These are phyloP conservation scores for Psilocybe cyanescens DNA, from an alignment of 768 basidiomycete genomes.

Conservation along the genomic window DNA sequence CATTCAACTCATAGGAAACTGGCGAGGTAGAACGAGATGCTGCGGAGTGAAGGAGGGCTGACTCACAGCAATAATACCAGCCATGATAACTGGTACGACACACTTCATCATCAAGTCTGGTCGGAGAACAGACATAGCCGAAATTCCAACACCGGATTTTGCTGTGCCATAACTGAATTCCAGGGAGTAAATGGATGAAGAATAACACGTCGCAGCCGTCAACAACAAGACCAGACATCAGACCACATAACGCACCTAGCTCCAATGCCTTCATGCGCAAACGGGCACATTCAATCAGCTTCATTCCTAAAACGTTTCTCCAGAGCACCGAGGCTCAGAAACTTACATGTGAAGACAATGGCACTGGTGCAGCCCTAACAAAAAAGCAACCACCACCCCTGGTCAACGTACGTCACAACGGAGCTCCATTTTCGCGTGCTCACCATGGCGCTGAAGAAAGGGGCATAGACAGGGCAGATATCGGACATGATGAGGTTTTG, in stretches of 20 bases:
- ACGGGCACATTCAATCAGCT: slow-evolving; percentile 4
- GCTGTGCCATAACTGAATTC: slow-evolving; percentile 90
- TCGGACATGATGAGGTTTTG: slow-evolving; percentile 41
- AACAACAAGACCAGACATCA: slow-evolving; percentile 10
- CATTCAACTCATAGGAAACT: slow-evolving; percentile 1
- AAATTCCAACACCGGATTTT: slow-evolving; percentile 97
- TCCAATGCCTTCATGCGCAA: slow-evolving; percentile 64
- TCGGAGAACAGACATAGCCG: slow-evolving; percentile 96
- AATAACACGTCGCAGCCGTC: slow-evolving; percentile 17
- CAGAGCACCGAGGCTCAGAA: not conserved
- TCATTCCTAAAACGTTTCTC: not conserved
- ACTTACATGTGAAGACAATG: slow-evolving; percentile 96
- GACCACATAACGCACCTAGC: slow-evolving; percentile 63
- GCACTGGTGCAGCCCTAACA: slow-evolving; percentile 93
- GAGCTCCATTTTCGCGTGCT: slow-evolving; percentile 28
- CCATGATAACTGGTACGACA: slow-evolving; percentile 98
- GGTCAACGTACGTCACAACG: slow-evolving; percentile 21
- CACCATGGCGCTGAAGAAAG: slow-evolving; percentile 98
- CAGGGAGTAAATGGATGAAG: slow-evolving; percentile 1
- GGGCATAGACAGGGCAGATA: slow-evolving; percentile 92
- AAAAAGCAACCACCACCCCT: slow-evolving; percentile 14
- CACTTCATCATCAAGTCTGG: slow-evolving; percentile 99
- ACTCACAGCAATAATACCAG: slow-evolving; percentile 99
- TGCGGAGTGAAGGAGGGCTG: slow-evolving; percentile 8
- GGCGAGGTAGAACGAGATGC: not conserved